phyloP scores from a whole-genome alignment of 805 yeast species.

The Pichia kluyveri region DNA sequence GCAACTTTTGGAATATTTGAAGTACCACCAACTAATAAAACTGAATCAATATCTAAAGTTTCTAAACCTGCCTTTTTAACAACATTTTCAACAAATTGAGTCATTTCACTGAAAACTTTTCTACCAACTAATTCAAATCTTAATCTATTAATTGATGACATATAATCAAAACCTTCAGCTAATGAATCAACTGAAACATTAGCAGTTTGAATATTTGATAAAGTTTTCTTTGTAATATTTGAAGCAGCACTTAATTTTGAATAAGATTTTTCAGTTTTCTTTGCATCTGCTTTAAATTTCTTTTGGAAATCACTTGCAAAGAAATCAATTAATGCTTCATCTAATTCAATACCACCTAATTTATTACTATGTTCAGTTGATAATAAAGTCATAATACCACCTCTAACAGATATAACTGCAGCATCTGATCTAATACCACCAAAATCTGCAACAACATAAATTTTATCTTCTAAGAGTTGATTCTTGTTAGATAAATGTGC shows the following conservation, averaged over 20 bases:
- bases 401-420: conserved; percentile 87
- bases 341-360: conserved; percentile 85
- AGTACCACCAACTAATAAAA: conserved; percentile 86
- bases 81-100: conserved; percentile 63
- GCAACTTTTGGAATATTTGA: conserved; percentile 91
- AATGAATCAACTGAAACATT: conserved; percentile 91
- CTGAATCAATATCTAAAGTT: conserved; percentile 80
- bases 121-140: conserved; percentile 85
- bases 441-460: conserved; percentile 88
- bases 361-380: conserved; percentile 75
- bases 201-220: conserved; percentile 80
- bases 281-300: conserved; percentile 75
- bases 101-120: conserved; percentile 65
- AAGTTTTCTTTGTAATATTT: conserved; percentile 78
- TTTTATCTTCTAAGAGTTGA: conserved; percentile 50
- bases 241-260: conserved; percentile 85
- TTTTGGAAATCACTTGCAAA: conserved; percentile 93
- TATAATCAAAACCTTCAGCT: conserved; percentile 91
- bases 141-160: conserved; percentile 86
- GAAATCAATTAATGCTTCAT: conserved; percentile 67
- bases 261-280: conserved; percentile 68
- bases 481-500: conserved; percentile 60
- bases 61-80: conserved; percentile 81
- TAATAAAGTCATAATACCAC: conserved; percentile 84
- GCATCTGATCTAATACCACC: conserved; percentile 96